Evolutionary conservation across 305 asterid species (phyloP).

Genomic region (Nicotiana rustica): DNA sequence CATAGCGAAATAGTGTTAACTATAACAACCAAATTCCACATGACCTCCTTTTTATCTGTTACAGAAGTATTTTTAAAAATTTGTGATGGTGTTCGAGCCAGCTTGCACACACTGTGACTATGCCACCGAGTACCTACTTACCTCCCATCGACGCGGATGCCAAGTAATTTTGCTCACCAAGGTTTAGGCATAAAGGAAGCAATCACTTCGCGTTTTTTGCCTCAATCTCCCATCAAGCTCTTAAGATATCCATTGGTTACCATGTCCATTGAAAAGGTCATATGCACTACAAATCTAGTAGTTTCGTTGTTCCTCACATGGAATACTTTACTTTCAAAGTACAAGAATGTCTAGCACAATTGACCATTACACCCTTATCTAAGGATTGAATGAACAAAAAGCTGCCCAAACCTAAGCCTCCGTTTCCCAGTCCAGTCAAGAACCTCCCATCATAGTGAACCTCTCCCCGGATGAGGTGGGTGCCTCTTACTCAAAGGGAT

Average conservation of each 20-base stretch:
- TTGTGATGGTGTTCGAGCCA: not conserved
- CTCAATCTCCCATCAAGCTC: not conserved
- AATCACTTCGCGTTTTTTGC: not conserved
- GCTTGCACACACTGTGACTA: not conserved
- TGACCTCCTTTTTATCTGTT: not conserved
- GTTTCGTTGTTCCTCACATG: not conserved
- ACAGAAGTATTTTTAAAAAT: not conserved
- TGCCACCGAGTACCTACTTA: not conserved
- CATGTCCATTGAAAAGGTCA: not conserved
- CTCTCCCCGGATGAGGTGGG: not conserved
- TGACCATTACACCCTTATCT: constrained; percentile 6
- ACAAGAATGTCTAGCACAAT: not conserved
- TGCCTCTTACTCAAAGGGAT: not conserved
- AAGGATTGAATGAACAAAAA: constrained; percentile 6
- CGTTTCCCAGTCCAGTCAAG: not conserved
- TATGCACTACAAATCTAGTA: not conserved
- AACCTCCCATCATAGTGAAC: not conserved
- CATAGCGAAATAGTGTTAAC: not conserved
- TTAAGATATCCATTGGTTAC: not conserved
- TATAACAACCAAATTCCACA: not conserved
- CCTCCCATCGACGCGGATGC: not conserved
- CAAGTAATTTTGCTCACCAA: not conserved
- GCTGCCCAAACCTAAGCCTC: constrained; percentile 15
- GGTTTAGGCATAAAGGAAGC: not conserved
- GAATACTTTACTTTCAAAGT: not conserved